Percentiles rank a stretch among this genome's conserved stretches.
These are phyloP conservation scores for Mucor sp. DNA, from an alignment of 371 early-diverging fungal genomes.

Conservation along the genomic window DNA sequence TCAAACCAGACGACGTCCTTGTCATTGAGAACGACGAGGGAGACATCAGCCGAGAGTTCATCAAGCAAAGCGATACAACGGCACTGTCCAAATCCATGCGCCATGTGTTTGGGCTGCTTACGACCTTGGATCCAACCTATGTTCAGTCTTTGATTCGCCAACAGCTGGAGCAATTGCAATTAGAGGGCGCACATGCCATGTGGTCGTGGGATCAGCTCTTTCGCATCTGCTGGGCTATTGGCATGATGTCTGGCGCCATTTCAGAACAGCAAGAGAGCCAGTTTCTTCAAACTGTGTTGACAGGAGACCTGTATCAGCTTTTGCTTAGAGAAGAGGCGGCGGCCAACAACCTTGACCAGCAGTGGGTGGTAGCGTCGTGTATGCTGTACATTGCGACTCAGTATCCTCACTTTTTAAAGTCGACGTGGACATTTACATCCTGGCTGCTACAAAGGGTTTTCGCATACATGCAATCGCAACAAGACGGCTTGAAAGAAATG, in stretches of 20 bases:
- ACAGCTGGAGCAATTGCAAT: conserved; percentile 36
- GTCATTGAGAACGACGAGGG: conserved; percentile 99
- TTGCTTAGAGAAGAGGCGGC: conserved; percentile 69
- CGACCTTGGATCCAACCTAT: conserved; percentile 76
- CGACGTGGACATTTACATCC: conserved; percentile 96
- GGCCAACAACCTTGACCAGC: conserved; percentile 84
- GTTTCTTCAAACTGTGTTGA: conserved; percentile 85
- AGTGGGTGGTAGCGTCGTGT: conserved; percentile 97
- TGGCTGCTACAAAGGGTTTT: conserved; percentile 97
- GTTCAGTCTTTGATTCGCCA: conserved; percentile 74
- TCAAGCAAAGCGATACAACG: conserved; percentile 98
- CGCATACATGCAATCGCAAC: conserved; percentile 95
- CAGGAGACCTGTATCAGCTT: conserved; percentile 85
- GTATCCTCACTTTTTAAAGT: conserved; percentile 95
- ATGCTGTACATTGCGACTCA: conserved; percentile 98
- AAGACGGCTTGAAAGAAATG: conserved; percentile 98
- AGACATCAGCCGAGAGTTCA: conserved; percentile 95
- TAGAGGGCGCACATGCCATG: background rate
- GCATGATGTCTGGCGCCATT: conserved; percentile 93
- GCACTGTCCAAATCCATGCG: conserved; percentile 96
- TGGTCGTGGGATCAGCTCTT: conserved; percentile 94
- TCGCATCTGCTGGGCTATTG: conserved; percentile 97
- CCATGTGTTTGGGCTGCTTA: conserved; percentile 91
- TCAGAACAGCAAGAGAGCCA: conserved; percentile 87
- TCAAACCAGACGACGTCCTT: conserved; percentile 95